These are phyloP conservation scores for Nidularia pulvinata DNA, from an alignment of 768 basidiomycete species.

Conservation along the genomic window DNA sequence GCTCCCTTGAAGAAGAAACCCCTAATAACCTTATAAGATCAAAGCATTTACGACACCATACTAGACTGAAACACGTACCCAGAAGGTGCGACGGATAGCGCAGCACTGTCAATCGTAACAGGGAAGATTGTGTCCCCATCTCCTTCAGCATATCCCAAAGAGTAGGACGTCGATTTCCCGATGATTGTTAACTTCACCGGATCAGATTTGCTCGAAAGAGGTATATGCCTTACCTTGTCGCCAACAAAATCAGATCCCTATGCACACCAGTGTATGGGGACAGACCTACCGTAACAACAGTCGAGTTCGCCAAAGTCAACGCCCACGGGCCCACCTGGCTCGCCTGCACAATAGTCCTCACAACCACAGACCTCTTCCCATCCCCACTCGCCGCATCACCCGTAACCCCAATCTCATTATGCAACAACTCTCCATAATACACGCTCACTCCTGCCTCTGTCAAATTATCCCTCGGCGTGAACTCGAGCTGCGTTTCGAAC, in stretches of 20 bases:
- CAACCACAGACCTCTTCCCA: slow-evolving; percentile 14
- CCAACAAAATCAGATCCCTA: background rate
- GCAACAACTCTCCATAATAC: slow-evolving; percentile 31
- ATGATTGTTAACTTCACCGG: slow-evolving; percentile 26
- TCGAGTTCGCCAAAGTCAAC: slow-evolving; percentile 25
- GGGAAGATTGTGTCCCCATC: slow-evolving; percentile 17
- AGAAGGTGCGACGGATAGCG: slow-evolving; percentile 25
- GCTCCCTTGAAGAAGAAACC: slow-evolving; percentile 36
- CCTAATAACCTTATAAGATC: slow-evolving; percentile 8
- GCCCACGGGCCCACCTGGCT: slow-evolving; percentile 32
- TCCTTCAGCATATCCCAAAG: slow-evolving; percentile 30
- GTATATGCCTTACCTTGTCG: slow-evolving; percentile 11
- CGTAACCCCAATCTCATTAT: slow-evolving; percentile 32
- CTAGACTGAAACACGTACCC: slow-evolving; percentile 17
- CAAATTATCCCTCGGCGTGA: slow-evolving; percentile 21
- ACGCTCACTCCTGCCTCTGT: slow-evolving; percentile 35
- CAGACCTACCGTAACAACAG: slow-evolving; percentile 20
- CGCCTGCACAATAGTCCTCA: slow-evolving; percentile 23
- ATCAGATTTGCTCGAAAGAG: slow-evolving; percentile 14
- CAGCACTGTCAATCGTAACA: slow-evolving; percentile 24
- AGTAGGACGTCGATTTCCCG: slow-evolving; percentile 24
- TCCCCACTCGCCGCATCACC: slow-evolving; percentile 13
- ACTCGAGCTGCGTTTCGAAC: slow-evolving; percentile 32
- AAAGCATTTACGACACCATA: background rate
- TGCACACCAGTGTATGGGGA: background rate